Evolutionary conservation across 805 yeast species (phyloP).

Genomic region (Isabelozyma gotoi): DNA sequence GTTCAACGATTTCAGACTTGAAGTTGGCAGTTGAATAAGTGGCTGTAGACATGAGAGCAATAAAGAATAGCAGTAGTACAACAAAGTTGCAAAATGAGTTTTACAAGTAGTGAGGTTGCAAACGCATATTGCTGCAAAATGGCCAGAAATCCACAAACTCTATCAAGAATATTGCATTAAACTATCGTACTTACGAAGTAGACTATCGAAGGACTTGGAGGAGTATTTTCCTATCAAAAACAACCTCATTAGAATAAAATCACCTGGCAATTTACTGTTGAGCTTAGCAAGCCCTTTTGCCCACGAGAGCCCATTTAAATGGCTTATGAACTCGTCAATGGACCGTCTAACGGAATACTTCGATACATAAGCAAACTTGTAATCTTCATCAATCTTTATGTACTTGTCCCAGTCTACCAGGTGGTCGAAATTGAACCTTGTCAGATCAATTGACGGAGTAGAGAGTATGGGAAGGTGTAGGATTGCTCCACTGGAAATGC

Average conservation of each 20-base stretch:
- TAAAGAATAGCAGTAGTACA: background rate
- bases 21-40: conserved; percentile 1
- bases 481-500: conserved; percentile 11
- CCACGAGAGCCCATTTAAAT: background rate
- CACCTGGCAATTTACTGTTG: background rate
- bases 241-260: conserved; percentile 7
- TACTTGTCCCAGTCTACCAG: conserved; percentile 15
- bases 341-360: conserved; percentile 8
- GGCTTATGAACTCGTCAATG: conserved; percentile 2
- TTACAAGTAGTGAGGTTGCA: no score
- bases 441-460: conserved; percentile 27
- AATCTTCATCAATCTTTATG: conserved; percentile 18
- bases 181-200: background rate
- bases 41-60: background rate
- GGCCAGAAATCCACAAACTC: background rate
- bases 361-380: conserved; percentile 14
- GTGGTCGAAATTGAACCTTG: conserved; percentile 7
- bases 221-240: conserved; percentile 7
- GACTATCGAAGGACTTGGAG: background rate
- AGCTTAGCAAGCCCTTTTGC: background rate
- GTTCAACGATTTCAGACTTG: conserved; percentile 10
- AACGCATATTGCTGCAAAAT: no score
- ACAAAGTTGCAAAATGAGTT: no score
- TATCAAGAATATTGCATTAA: background rate
- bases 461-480: conserved; percentile 28